A percentile compares a stretch with the other conserved stretches of the same genome.
Conservation (phyloP, 768 basidiomycete genomes). For the Tremella yokohamensis region DNA sequence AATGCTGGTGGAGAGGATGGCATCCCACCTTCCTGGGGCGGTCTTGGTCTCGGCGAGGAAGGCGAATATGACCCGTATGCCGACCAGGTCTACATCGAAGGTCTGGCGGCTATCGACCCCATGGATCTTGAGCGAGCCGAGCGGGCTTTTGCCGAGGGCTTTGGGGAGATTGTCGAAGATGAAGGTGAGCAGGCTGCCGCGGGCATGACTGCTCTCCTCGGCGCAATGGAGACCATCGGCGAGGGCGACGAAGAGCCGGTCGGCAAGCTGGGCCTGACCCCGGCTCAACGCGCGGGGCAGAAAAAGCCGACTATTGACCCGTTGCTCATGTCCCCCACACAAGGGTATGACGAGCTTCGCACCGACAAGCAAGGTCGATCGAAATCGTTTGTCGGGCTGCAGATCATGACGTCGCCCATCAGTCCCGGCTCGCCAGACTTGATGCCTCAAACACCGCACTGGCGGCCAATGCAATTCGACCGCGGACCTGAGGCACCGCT, state of each 20-base stretch:
- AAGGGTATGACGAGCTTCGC: not conserved
- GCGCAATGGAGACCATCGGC: constrained; percentile 39
- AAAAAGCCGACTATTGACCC: constrained; percentile 20
- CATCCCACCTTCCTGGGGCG: constrained; percentile 37
- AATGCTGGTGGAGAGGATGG: constrained; percentile 52
- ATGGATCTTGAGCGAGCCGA: constrained; percentile 23
- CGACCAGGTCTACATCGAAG: constrained; percentile 48
- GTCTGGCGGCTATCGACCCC: constrained; percentile 34
- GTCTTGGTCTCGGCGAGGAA: constrained; percentile 35
- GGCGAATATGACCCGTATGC: constrained; percentile 32
- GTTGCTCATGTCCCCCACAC: constrained; percentile 17
- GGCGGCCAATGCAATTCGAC: constrained; percentile 52
- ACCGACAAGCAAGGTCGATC: constrained; percentile 13
- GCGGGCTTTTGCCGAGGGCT: constrained; percentile 16
- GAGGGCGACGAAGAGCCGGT: constrained; percentile 30
- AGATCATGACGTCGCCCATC: constrained; percentile 40
- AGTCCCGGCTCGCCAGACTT: constrained; percentile 1
- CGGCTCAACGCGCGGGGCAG: constrained; percentile 29
- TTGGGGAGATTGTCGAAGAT: constrained; percentile 41
- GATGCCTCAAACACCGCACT: constrained; percentile 31
- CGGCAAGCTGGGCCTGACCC: constrained; percentile 14
- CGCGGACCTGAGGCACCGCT: constrained; percentile 70
- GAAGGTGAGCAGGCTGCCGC: constrained; percentile 30
- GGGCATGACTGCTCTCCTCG: constrained; percentile 42
- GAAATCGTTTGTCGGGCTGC: constrained; percentile 48